These are phyloP conservation scores for Fusarium luffae DNA, from an alignment of 2,329 filamentous ascomycete species.

Conservation along the genomic window DNA sequence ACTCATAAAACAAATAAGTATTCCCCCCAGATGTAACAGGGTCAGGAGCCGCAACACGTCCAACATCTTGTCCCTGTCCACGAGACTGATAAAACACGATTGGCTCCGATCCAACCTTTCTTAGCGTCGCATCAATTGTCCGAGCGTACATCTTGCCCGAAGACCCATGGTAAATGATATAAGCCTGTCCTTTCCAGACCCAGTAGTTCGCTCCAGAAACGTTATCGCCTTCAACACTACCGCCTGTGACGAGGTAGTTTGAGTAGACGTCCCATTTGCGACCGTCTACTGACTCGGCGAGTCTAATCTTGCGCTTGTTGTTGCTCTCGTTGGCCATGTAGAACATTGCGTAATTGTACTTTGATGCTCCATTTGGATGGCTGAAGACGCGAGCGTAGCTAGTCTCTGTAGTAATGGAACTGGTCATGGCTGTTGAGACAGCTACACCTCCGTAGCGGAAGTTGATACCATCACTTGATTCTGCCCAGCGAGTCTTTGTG, in stretches of 20 bases:
- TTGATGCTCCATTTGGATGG: slow-evolving; percentile 36
- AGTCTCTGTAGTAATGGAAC: slow-evolving; percentile 38
- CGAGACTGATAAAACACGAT: slow-evolving; percentile 21
- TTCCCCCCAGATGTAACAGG: background rate
- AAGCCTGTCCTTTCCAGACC: slow-evolving; percentile 17
- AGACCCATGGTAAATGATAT: slow-evolving; percentile 23
- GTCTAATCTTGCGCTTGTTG: slow-evolving; percentile 40
- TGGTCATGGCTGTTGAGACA: slow-evolving; percentile 40
- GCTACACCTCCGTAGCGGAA: slow-evolving; percentile 32
- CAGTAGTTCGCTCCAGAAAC: slow-evolving; percentile 26
- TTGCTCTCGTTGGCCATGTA: slow-evolving; percentile 45
- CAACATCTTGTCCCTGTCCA: slow-evolving; percentile 2
- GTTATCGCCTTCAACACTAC: slow-evolving; percentile 3
- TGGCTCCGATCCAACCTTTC: slow-evolving; percentile 17
- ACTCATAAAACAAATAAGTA: slow-evolving; percentile 28
- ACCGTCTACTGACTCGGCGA: slow-evolving; percentile 42
- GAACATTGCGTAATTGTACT: slow-evolving; percentile 43
- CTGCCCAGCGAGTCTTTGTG: slow-evolving; percentile 18
- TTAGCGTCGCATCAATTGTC: slow-evolving; percentile 25
- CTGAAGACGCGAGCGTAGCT: slow-evolving; percentile 44
- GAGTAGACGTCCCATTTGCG: slow-evolving; percentile 31
- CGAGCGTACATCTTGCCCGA: slow-evolving; percentile 18
- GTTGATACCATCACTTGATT: slow-evolving; percentile 11
- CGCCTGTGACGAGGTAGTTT: slow-evolving; percentile 14
- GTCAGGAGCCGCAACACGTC: slow-evolving; percentile 20